phyloP scores from a whole-genome alignment of 257 asterid genomes.

The Oldenlandia corymbosa region DNA sequence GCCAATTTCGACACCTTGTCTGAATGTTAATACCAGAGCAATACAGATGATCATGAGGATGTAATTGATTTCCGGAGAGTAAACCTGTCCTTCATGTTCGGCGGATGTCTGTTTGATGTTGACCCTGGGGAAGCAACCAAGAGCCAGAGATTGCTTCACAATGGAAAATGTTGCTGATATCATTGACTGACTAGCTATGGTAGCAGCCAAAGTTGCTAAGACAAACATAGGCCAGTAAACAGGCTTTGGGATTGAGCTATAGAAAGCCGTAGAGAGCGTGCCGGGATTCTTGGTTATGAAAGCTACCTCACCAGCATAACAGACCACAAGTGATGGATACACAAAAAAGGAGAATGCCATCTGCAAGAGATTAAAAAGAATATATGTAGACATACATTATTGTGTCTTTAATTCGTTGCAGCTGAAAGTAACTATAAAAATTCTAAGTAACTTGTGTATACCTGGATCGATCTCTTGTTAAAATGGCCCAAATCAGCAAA shows the following conservation, averaged over 20 bases:
- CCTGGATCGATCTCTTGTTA: conserved; percentile 28
- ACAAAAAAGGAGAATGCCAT: conserved; percentile 21
- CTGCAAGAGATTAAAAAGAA: too few species aligned
- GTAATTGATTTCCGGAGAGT: conserved; percentile 63
- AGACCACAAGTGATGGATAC: conserved; percentile 17
- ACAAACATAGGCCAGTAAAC: conserved; percentile 79
- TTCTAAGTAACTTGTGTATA: not conserved
- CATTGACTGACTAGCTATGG: conserved; percentile 69
- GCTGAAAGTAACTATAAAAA: not conserved
- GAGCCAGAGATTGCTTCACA: conserved; percentile 53
- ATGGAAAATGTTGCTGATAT: conserved; percentile 62
- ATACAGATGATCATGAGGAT: conserved; percentile 40
- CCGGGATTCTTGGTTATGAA: conserved; percentile 20
- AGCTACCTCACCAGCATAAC: conserved; percentile 17
- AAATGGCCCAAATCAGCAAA: conserved; percentile 34
- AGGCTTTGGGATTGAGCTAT: conserved; percentile 33
- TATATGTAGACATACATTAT: not conserved
- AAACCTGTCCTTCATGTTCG: conserved; percentile 57
- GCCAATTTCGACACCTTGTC: conserved; percentile 48
- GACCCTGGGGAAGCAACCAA: conserved; percentile 68
- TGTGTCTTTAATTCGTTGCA: not conserved
- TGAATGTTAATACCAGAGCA: conserved; percentile 41
- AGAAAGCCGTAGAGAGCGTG: conserved; percentile 10
- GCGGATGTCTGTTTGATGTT: conserved; percentile 53
- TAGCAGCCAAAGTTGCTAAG: conserved; percentile 41